These are phyloP conservation scores for Pyrenula aspistea DNA, from an alignment of 495 filamentous ascomycete species.

Conservation along the genomic window DNA sequence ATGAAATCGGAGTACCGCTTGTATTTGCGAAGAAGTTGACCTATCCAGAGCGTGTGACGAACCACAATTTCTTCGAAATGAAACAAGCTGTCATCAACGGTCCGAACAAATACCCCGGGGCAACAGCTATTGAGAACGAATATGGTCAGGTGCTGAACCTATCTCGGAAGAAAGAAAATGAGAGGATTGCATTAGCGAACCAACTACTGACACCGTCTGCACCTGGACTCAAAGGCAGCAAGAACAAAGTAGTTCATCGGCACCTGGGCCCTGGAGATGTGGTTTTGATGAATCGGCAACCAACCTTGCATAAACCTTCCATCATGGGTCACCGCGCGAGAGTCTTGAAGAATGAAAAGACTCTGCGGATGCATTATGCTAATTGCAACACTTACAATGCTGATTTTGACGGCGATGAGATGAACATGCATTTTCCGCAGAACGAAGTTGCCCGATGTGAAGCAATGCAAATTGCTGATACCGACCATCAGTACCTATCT, in stretches of 20 bases:
- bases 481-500: constrained; percentile 93
- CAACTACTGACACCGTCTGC: constrained; percentile 83
- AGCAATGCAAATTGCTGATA: constrained; percentile 83
- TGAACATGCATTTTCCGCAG: constrained; percentile 99
- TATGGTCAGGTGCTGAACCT: constrained; percentile 84
- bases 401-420: constrained; percentile 99
- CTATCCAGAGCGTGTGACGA: constrained; percentile 93
- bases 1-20: constrained; percentile 93
- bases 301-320: constrained; percentile 98
- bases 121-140: constrained; percentile 89
- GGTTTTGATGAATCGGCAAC: constrained; percentile 98
- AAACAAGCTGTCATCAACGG: constrained; percentile 96
- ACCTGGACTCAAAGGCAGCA: constrained; percentile 57
- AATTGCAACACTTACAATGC: constrained; percentile 99
- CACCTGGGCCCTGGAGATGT: constrained; percentile 94
- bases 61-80: constrained; percentile 90
- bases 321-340: constrained; percentile 97
- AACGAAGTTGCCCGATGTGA: constrained; percentile 90
- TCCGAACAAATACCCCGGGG: constrained; percentile 85
- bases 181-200: constrained; percentile 76
- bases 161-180: constrained; percentile 71
- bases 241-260: constrained; percentile 93
- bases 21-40: constrained; percentile 95
- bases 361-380: constrained; percentile 98
- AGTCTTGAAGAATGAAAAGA: constrained; percentile 87